Percentiles rank a stretch among this genome's conserved stretches.
Conservation (phyloP, 2,329 filamentous ascomycete genomes). For the Colletotrichum sp. region DNA sequence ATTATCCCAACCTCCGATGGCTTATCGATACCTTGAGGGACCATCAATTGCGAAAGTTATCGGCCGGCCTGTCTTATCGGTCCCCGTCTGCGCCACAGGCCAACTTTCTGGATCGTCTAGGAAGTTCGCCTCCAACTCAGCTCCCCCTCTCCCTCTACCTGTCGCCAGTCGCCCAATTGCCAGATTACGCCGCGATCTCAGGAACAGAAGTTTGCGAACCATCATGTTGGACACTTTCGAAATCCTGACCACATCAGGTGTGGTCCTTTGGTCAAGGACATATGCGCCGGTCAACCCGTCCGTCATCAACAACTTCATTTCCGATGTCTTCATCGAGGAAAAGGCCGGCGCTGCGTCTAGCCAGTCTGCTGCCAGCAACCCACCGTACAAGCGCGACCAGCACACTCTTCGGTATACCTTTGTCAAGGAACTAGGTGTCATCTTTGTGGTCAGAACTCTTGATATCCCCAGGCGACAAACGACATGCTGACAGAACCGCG, state of each 20-base stretch:
- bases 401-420: slow-evolving; percentile 95
- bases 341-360: slow-evolving; percentile 69
- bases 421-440: slow-evolving; percentile 89
- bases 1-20: not conserved
- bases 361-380: slow-evolving; percentile 65
- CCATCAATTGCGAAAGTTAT: not conserved
- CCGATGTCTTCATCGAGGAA: slow-evolving; percentile 97
- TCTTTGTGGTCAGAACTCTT: slow-evolving; percentile 77
- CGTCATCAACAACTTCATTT: slow-evolving; percentile 92
- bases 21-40: slow-evolving; percentile 9
- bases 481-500: slow-evolving; percentile 9
- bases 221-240: slow-evolving; percentile 98
- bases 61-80: slow-evolving; percentile 3
- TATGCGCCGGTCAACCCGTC: slow-evolving; percentile 81
- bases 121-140: slow-evolving; percentile 5
- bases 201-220: not conserved
- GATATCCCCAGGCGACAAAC: not conserved
- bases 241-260: slow-evolving; percentile 92
- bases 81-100: slow-evolving; percentile 17
- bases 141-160: not conserved
- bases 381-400: slow-evolving; percentile 86
- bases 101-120: slow-evolving; percentile 16
- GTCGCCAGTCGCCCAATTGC: not conserved
- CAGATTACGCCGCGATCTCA: not conserved
- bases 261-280: slow-evolving; percentile 93